Conservation (phyloP, 2,329 filamentous ascomycete species). For the Pseudocercospora fuligena region DNA sequence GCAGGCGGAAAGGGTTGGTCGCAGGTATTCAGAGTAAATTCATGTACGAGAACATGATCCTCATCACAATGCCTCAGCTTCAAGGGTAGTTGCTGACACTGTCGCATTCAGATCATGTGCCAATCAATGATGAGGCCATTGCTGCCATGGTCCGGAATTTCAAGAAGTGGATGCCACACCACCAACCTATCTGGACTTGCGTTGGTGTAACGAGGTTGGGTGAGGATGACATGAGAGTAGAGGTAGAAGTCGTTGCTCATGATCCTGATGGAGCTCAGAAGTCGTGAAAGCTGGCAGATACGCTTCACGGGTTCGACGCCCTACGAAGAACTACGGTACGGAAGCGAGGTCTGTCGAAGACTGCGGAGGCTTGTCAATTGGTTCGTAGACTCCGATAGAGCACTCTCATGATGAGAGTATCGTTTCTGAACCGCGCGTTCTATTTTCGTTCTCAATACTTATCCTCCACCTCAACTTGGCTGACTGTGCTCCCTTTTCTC, state of each 20-base stretch:
- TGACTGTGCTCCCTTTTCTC: constrained; percentile 51
- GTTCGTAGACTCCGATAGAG: neutral
- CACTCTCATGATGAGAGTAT: too few relatives aligned
- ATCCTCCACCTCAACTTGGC: constrained; percentile 30
- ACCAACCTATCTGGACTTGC: constrained; percentile 60
- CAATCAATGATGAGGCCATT: constrained; percentile 33
- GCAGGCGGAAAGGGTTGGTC: constrained; percentile 62
- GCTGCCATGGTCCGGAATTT: constrained; percentile 54
- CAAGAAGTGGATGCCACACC: constrained; percentile 57
- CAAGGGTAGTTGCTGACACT: neutral
- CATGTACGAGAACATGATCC: too few relatives aligned
- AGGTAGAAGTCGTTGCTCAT: constrained; percentile 58
- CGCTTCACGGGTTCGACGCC: neutral
- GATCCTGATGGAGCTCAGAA: constrained; percentile 14
- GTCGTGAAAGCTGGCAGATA: neutral
- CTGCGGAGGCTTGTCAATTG: neutral
- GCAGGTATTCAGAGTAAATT: constrained; percentile 53
- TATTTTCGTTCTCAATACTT: neutral
- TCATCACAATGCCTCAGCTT: neutral
- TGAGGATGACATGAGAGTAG: constrained; percentile 59
- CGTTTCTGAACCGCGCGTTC: neutral
- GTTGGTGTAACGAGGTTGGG: constrained; percentile 58
- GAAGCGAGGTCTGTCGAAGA: neutral
- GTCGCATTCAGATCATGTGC: constrained; percentile 27
- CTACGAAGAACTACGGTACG: neutral